phyloP scores from a whole-genome alignment of 352 stramenopile species.

The Phytophthora agathidicida region DNA sequence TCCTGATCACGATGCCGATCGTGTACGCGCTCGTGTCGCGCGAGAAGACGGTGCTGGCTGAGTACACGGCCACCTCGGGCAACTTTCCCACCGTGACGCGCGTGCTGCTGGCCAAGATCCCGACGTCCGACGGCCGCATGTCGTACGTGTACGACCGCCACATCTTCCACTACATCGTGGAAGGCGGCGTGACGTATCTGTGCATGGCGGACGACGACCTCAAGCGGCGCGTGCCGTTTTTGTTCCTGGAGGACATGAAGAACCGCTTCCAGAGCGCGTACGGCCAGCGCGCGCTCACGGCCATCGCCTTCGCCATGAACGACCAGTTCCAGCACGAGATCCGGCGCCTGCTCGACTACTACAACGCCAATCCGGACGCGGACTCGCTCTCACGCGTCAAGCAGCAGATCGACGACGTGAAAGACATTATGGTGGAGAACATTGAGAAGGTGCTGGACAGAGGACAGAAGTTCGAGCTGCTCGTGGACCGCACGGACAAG shows the following conservation, averaged over 20 bases:
- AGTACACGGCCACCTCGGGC: constrained; percentile 96
- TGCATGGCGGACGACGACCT: constrained; percentile 97
- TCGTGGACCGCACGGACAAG: constrained; percentile 94
- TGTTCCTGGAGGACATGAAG: constrained; percentile 98
- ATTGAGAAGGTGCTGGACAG: constrained; percentile 99
- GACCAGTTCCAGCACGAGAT: constrained; percentile 96
- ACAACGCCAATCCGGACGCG: constrained; percentile 89
- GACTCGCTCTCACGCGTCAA: constrained; percentile 94
- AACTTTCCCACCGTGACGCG: constrained; percentile 99
- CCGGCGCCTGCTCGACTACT: constrained; percentile 87
- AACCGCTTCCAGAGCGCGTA: constrained; percentile 87
- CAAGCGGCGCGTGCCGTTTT: constrained; percentile 96
- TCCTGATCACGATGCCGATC: constrained; percentile 46
- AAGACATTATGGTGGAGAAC: constrained; percentile 99
- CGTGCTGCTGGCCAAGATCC: constrained; percentile 97
- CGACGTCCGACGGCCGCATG: constrained; percentile 93
- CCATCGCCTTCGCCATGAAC: constrained; percentile 98
- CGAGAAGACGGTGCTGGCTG: constrained; percentile 97
- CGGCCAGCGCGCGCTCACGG: constrained; percentile 77
- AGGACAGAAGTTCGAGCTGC: constrained; percentile 98
- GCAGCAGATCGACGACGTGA: constrained; percentile 97
- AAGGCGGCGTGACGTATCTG: constrained; percentile 96
- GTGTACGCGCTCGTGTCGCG: constrained; percentile 97
- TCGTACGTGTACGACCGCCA: constrained; percentile 98
- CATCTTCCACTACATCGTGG: constrained; percentile 97